Evolutionary conservation across 441 rosid genomes (phyloP).

Genomic region (Jatropha multifida): DNA sequence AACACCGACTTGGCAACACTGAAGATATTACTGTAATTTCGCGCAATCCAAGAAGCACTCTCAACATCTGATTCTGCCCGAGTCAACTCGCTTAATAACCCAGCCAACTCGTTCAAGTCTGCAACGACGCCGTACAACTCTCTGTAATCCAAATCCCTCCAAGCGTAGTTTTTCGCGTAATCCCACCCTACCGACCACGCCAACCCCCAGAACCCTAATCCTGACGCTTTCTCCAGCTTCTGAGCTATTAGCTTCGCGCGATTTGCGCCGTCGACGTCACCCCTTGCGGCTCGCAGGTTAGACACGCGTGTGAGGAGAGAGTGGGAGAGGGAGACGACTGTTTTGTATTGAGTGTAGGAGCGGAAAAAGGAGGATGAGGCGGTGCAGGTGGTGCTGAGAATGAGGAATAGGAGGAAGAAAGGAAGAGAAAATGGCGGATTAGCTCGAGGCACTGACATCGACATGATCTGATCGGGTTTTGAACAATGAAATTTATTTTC

Average conservation of each 20-base stretch:
- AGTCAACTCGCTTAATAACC: slow-evolving; percentile 41
- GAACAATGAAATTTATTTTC: background rate
- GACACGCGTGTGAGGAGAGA: slow-evolving; percentile 68
- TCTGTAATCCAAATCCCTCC: slow-evolving; percentile 56
- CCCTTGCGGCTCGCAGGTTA: slow-evolving; percentile 65
- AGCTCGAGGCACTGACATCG: background rate
- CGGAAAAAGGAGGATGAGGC: slow-evolving; percentile 25
- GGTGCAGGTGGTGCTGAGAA: slow-evolving; percentile 29
- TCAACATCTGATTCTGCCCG: slow-evolving; percentile 46
- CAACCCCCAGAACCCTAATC: slow-evolving; percentile 40
- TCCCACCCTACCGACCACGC: slow-evolving; percentile 72
- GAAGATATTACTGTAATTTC: slow-evolving; percentile 49
- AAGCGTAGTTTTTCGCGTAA: slow-evolving; percentile 58
- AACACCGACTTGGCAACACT: slow-evolving; percentile 44
- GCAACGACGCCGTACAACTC: slow-evolving; percentile 54
- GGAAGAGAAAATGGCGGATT: background rate
- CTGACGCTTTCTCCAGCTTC: slow-evolving; percentile 48
- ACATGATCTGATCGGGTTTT: background rate
- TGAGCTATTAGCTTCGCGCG: slow-evolving; percentile 55
- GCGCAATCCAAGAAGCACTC: slow-evolving; percentile 46
- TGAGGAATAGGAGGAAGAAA: slow-evolving; percentile 32
- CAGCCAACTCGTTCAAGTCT: slow-evolving; percentile 58
- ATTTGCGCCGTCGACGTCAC: slow-evolving; percentile 54
- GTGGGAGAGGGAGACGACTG: slow-evolving; percentile 55
- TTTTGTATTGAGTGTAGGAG: slow-evolving; percentile 39